phyloP scores from a whole-genome alignment of 768 basidiomycete genomes.

The Rubroboletus satanas region DNA sequence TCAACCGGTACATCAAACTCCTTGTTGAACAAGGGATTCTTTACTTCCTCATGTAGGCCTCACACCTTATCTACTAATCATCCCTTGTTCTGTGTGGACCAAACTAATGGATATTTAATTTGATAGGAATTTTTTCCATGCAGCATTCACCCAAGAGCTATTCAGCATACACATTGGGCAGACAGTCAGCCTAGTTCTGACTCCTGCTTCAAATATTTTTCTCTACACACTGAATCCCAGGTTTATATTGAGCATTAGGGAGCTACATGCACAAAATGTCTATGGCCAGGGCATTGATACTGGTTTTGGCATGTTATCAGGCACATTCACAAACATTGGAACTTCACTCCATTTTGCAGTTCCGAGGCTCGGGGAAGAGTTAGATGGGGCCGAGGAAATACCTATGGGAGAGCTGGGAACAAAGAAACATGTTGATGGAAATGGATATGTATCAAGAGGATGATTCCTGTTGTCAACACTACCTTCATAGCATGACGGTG shows the following conservation, averaged over 20 bases:
- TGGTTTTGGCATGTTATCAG: too few species aligned
- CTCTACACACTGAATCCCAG: constrained; percentile 1
- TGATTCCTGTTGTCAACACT: neutral
- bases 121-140: neutral
- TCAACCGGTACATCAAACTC: constrained; percentile 7
- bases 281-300: too few species aligned
- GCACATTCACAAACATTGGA: too few species aligned
- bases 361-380: too few species aligned
- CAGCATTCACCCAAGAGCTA: neutral
- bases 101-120: neutral
- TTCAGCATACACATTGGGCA: neutral
- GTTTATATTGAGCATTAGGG: constrained; percentile 5
- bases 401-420: neutral
- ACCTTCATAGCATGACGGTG: neutral
- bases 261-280: too few species aligned
- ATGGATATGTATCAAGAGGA: neutral
- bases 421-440: neutral
- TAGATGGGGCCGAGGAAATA: neutral
- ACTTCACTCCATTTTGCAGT: neutral
- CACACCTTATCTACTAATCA: neutral
- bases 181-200: neutral
- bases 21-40: constrained; percentile 4
- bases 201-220: neutral
- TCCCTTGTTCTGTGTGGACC: too few species aligned
- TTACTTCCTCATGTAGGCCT: constrained; percentile 6